Base-by-base conservation (phyloP, 1,284 basidiomycete genomes). In the Papiliotrema terrestris region DNA sequence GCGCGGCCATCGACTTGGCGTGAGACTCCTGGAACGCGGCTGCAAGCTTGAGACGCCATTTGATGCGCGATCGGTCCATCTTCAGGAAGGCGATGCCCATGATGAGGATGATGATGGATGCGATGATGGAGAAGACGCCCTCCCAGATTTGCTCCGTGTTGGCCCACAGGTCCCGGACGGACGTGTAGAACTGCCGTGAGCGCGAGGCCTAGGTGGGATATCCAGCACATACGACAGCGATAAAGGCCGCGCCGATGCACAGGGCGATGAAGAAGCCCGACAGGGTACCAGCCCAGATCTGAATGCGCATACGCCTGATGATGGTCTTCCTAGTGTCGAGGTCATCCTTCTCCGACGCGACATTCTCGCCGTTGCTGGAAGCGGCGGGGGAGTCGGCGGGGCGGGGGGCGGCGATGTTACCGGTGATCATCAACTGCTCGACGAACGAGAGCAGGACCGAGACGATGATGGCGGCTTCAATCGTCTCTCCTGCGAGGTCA, bases 21-120 rank as follows among this genome's bases (percentile, higher is more conserved):
- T 67, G 61, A 19, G 59, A 62, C 26, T 80, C 80, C 43, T 85
- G 82, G 75, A 95, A 94, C 0, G 91, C 87, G 35, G 80, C 80
- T 55, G 84, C 81, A 47, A 97, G 84, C 80, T 94, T 95, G 68
- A 90, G 77, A 59, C 89, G 84, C 93, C 92, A 97, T 75, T 90
- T 91, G 22, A 86, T 82, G 71, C 91, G 89, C 13, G 91, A 87
- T 62, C 81, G 80, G 66, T 78, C 75, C 75, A 78, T 76, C 56
- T 73, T 75, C 63, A 88, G 80, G 83, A 89, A 88, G 17, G 85
- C 84, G 38, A 89, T 70, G 14, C 86, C 87, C 86, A 90, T 89
- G 61, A 84, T 74, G 67, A 86, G 86, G 65, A 96, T 93, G 82
- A 95, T 84, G 66, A 91, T 58, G 8, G 84, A 76, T 0, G 92